A percentile compares a stretch with the other conserved stretches of the same genome.
phyloP scores from a whole-genome alignment of 2,329 filamentous ascomycete species.

The Neofusicoccum umdonicola region DNA sequence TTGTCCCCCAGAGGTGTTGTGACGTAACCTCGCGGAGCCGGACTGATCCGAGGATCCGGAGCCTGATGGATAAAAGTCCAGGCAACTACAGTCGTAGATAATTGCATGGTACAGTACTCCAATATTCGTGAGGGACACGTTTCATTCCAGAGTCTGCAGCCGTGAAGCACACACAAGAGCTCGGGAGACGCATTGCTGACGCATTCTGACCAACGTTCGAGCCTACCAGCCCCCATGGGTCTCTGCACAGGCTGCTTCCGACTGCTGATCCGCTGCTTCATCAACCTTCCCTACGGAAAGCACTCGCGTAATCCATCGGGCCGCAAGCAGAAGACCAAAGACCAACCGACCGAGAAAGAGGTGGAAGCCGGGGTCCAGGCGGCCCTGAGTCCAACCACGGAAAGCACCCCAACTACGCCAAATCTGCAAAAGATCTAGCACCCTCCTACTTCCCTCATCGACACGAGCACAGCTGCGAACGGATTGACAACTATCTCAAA shows the following conservation, averaged over 20 bases:
- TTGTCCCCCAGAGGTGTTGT: background rate
- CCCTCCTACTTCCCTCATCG: background rate
- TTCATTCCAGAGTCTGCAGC: too few relatives aligned
- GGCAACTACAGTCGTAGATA: too few relatives aligned
- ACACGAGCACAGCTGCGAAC: background rate
- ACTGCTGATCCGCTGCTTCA: background rate
- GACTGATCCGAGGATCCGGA: background rate
- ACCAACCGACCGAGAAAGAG: background rate
- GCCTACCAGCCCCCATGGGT: background rate
- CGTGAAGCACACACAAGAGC: too few relatives aligned
- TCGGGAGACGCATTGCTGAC: too few relatives aligned
- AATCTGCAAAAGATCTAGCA: too few relatives aligned
- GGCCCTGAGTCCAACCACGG: background rate
- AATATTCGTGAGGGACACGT: too few relatives aligned
- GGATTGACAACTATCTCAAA: too few relatives aligned
- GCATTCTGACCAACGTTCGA: too few relatives aligned
- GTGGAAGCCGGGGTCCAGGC: background rate
- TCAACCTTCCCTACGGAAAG: background rate
- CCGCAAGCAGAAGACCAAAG: background rate
- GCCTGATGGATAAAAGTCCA: too few relatives aligned
- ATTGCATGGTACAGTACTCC: too few relatives aligned
- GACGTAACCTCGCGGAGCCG: background rate
- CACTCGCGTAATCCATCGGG: background rate
- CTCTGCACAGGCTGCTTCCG: background rate
- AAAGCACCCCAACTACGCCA: background rate